phyloP scores from a whole-genome alignment of 1,284 basidiomycete species.

The Marasmius sp. region DNA sequence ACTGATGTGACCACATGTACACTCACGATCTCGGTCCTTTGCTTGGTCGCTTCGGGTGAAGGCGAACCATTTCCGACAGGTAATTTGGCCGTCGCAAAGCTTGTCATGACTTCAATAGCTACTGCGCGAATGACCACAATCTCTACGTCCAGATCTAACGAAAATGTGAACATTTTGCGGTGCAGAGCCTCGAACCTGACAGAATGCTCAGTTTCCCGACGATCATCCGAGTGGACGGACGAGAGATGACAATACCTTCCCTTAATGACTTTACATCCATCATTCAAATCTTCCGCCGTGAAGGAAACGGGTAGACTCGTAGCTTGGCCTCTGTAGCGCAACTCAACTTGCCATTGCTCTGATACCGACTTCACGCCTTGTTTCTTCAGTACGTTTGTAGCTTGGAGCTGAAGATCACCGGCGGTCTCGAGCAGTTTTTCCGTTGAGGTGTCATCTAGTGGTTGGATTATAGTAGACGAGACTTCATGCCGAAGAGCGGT shows the following conservation, averaged over 20 bases:
- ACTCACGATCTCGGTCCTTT: constrained; percentile 14
- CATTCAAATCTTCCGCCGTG: constrained; percentile 18
- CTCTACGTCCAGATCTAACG: constrained; percentile 27
- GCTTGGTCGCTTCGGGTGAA: constrained; percentile 7
- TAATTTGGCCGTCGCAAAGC: constrained; percentile 16
- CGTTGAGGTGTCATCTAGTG: constrained; percentile 19
- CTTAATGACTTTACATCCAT: constrained; percentile 14
- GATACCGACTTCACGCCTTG: constrained; percentile 21
- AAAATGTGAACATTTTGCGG: constrained; percentile 27
- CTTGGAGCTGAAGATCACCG: constrained; percentile 18
- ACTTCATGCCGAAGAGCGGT: constrained; percentile 23
- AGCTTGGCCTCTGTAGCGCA: constrained; percentile 29
- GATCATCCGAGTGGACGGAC: neutral
- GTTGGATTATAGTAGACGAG: constrained; percentile 22
- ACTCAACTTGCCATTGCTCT: constrained; percentile 26
- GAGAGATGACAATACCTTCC: constrained; percentile 1
- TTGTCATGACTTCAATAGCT: constrained; percentile 20
- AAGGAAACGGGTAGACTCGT: constrained; percentile 25
- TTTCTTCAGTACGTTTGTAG: constrained; percentile 18
- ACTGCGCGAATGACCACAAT: constrained; percentile 26
- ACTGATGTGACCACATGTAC: neutral
- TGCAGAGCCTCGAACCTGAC: constrained; percentile 24
- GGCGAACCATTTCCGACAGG: constrained; percentile 15
- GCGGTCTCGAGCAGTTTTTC: constrained; percentile 19
- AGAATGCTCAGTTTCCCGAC: neutral